Percentiles rank a stretch among this genome's conserved stretches.
Evolutionary conservation across 140 eudicot species (phyloP).

Genomic region (Artemisia princeps): DNA sequence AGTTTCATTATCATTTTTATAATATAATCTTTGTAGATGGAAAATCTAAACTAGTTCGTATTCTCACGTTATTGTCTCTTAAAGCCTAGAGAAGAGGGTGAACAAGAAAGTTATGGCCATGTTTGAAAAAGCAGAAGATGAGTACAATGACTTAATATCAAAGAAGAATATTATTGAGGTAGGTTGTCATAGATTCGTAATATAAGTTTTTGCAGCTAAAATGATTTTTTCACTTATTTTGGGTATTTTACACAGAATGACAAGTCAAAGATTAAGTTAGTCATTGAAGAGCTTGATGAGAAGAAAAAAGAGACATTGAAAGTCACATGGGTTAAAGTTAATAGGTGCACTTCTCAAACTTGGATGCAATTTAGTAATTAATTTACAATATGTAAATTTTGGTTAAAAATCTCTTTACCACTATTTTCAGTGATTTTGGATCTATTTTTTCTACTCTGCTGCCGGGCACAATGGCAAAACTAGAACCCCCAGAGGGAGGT

Average conservation of each 20-base stretch:
- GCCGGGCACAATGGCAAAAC: constrained; percentile 95
- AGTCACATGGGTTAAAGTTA: constrained; percentile 95
- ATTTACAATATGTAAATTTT: not conserved
- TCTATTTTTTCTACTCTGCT: constrained; percentile 90
- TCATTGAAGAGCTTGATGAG: constrained; percentile 97
- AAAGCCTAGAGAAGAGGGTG: constrained; percentile 93
- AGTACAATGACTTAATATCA: constrained; percentile 83
- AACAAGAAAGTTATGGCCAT: constrained; percentile 97
- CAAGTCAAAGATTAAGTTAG: constrained; percentile 79
- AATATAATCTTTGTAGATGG: not conserved
- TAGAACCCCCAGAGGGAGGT: constrained; percentile 98
- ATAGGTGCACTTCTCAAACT: constrained; percentile 40
- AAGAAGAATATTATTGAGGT: constrained; percentile 96
- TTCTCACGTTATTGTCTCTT: constrained; percentile 20
- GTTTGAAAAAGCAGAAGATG: constrained; percentile 99
- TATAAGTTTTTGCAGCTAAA: not conserved
- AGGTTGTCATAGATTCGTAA: constrained; percentile 11
- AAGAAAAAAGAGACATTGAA: constrained; percentile 92
- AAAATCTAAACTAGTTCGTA: constrained; percentile 15
- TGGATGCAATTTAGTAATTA: not conserved
- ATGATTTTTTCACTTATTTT: constrained; percentile 9
- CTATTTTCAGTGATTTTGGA: constrained; percentile 76
- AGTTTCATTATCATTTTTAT: not conserved
- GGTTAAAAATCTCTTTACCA: not conserved
- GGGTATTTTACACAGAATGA: constrained; percentile 51